Evolutionary conservation across 768 basidiomycete genomes (phyloP).

Genomic region (Pleurotus citrinopileatus): DNA sequence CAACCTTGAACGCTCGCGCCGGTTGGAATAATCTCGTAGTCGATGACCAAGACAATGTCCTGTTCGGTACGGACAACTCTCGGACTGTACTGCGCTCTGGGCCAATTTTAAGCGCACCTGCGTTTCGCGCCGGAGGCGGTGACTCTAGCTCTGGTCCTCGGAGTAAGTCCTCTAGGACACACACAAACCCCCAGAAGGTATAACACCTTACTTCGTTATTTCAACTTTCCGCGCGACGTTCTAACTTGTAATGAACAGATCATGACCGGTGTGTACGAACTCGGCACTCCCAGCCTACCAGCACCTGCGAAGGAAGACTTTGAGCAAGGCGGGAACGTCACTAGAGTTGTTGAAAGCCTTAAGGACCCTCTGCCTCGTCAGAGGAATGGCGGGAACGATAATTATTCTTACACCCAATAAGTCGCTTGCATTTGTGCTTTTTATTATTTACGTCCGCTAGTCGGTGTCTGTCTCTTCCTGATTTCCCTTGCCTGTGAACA

Average conservation of each 20-base stretch:
- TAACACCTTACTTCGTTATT: background rate
- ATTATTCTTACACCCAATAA: constrained; percentile 3
- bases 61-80: constrained; percentile 1
- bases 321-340: constrained; percentile 1
- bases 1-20: constrained; percentile 11
- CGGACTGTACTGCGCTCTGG: background rate
- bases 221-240: background rate
- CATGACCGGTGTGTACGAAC: constrained; percentile 10
- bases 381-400: background rate
- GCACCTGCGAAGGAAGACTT: background rate
- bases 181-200: constrained; percentile 8
- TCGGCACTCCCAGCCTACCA: background rate
- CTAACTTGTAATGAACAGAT: background rate
- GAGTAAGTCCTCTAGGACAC: background rate
- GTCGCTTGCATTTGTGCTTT: too few relatives aligned
- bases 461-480: too few relatives aligned
- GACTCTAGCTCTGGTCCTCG: background rate
- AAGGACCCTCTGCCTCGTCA: constrained; percentile 4
- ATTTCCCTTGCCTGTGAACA: too few relatives aligned
- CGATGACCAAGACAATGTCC: constrained; percentile 1
- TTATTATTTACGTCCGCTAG: too few relatives aligned
- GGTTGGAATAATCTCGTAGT: constrained; percentile 10
- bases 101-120: background rate
- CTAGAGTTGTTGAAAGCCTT: constrained; percentile 6
- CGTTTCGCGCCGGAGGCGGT: too few relatives aligned